phyloP scores from a whole-genome alignment of 306 rosid species.

The Trifolium pratense region DNA sequence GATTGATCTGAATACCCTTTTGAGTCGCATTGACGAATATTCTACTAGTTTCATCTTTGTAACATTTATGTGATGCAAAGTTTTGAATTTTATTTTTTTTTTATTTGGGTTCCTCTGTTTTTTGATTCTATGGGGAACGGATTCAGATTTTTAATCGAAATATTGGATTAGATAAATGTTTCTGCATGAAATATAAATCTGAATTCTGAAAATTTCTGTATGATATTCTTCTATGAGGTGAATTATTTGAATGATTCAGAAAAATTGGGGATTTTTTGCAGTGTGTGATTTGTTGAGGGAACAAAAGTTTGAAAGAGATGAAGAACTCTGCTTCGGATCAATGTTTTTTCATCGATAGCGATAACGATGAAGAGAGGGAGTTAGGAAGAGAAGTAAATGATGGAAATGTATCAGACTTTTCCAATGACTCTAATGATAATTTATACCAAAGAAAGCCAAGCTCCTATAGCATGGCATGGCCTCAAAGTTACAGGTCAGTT shows the following conservation, averaged over 20 bases:
- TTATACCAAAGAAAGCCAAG: slow-evolving; percentile 55
- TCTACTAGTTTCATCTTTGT: neutral
- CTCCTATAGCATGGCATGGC: slow-evolving; percentile 75
- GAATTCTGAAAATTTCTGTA: neutral
- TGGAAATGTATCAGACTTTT: slow-evolving; percentile 68
- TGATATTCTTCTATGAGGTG: neutral
- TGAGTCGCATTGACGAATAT: neutral
- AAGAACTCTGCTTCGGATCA: slow-evolving; percentile 72
- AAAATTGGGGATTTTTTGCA: slow-evolving; percentile 13
- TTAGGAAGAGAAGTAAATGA: slow-evolving; percentile 45
- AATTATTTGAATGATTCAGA: neutral
- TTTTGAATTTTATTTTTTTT: neutral
- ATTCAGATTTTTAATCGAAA: neutral
- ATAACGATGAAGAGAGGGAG: slow-evolving; percentile 66
- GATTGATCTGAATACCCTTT: slow-evolving; percentile 33
- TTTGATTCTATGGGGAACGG: no score
- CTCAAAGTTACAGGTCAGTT: slow-evolving; percentile 82
- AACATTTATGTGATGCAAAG: neutral
- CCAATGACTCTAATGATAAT: slow-evolving; percentile 51
- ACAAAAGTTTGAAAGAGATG: slow-evolving; percentile 49
- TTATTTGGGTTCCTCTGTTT: neutral
- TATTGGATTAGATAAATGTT: neutral
- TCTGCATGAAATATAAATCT: neutral
- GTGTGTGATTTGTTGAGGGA: slow-evolving; percentile 18
- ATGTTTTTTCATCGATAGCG: slow-evolving; percentile 65